A percentile compares a stretch with the other conserved stretches of the same genome.
These are phyloP conservation scores for Coemansia nantahalensis DNA, from an alignment of 192 early-diverging fungal species.

Conservation along the genomic window DNA sequence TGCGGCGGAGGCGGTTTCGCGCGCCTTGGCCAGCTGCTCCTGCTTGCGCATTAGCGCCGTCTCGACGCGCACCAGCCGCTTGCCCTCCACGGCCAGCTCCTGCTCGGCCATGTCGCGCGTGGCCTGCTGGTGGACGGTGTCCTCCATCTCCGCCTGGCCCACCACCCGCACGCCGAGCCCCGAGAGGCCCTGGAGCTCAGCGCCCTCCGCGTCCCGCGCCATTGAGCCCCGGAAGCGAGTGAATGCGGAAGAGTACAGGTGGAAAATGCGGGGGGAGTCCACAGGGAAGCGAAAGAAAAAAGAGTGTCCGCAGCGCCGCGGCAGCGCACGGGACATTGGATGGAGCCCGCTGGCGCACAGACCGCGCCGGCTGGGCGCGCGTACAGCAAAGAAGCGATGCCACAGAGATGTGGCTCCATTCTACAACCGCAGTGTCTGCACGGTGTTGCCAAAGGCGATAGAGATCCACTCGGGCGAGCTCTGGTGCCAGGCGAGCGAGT, in stretches of 20 bases:
- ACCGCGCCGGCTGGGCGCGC: too few relatives aligned
- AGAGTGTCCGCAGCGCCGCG: too few relatives aligned
- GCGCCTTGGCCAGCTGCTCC: slow-evolving; percentile 16
- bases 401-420: too few relatives aligned
- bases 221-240: too few relatives aligned
- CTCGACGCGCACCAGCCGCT: slow-evolving; percentile 58
- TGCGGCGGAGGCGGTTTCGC: slow-evolving; percentile 14
- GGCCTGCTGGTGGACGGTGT: slow-evolving; percentile 61
- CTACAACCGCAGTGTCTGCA: slow-evolving; percentile 83
- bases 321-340: too few relatives aligned
- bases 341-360: too few relatives aligned
- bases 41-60: slow-evolving; percentile 13
- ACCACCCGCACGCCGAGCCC: slow-evolving; percentile 44
- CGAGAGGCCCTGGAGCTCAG: slow-evolving; percentile 27
- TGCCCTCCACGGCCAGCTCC: slow-evolving; percentile 64
- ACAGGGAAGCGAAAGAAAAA: too few relatives aligned
- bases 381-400: not conserved
- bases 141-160: slow-evolving; percentile 66
- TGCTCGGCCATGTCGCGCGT: slow-evolving; percentile 58
- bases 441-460: slow-evolving; percentile 77
- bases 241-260: not conserved
- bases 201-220: not conserved
- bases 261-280: too few relatives aligned
- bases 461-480: slow-evolving; percentile 83
- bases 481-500: slow-evolving; percentile 81